phyloP scores from a whole-genome alignment of 2,329 filamentous ascomycete species.

The Colletotrichum sp. region DNA sequence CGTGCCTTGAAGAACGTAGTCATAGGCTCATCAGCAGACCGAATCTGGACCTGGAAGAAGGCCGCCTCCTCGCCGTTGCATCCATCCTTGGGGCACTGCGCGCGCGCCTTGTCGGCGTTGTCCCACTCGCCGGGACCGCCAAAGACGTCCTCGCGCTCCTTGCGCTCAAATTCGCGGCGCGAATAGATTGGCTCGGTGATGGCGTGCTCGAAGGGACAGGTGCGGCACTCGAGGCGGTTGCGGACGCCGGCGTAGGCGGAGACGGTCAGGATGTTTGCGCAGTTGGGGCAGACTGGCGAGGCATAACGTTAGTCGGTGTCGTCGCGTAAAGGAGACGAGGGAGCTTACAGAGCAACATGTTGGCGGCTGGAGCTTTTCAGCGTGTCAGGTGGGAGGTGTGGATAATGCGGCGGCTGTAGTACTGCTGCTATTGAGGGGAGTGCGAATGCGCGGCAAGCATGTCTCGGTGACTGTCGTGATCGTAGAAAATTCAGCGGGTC shows the following conservation, averaged over 20 bases:
- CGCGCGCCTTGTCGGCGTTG: conserved; percentile 84
- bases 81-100: conserved; percentile 80
- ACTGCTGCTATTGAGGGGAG: too few relatives aligned
- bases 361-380: conserved; percentile 23
- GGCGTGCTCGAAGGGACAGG: conserved; percentile 90
- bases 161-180: conserved; percentile 84
- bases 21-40: conserved; percentile 98
- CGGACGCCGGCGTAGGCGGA: conserved; percentile 59
- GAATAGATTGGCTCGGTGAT: conserved; percentile 80
- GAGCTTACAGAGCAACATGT: conserved; percentile 70
- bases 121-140: conserved; percentile 89
- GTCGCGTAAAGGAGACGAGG: background rate
- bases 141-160: conserved; percentile 88
- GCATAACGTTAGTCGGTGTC: conserved; percentile 10
- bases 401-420: background rate
- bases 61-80: conserved; percentile 88
- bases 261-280: conserved; percentile 84
- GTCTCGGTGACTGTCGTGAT: background rate
- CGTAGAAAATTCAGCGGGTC: conserved; percentile 18
- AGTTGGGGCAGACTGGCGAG: conserved; percentile 76
- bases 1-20: conserved; percentile 90
- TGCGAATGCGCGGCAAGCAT: background rate
- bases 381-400: background rate
- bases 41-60: conserved; percentile 96
- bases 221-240: conserved; percentile 94